These are phyloP conservation scores for Alternaria sp. DNA, from an alignment of 2,329 filamentous ascomycete species.

Conservation along the genomic window DNA sequence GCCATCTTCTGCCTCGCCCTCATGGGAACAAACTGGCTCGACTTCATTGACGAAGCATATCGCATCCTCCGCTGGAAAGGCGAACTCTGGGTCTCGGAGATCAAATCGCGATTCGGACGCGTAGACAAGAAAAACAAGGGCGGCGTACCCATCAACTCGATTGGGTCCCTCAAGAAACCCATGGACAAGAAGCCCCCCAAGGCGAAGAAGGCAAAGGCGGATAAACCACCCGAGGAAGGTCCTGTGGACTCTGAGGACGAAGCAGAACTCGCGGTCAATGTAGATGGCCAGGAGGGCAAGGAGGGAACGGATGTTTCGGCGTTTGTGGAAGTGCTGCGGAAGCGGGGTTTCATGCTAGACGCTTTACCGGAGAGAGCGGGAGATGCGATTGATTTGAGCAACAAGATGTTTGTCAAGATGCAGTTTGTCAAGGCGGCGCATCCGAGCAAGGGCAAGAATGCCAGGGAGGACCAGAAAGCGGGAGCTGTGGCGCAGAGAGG, in stretches of 20 bases:
- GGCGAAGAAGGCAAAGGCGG: conserved; percentile 54
- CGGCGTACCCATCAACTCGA: conserved; percentile 66
- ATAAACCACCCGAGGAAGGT: conserved; percentile 59
- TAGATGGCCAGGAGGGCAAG: conserved; percentile 71
- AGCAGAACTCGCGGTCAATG: conserved; percentile 68
- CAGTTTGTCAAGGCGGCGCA: conserved; percentile 85
- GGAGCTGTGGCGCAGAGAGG: conserved; percentile 50
- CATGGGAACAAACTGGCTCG: conserved; percentile 99
- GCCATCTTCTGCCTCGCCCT: conserved; percentile 95
- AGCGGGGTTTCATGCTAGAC: conserved; percentile 83
- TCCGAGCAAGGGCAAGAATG: conserved; percentile 79
- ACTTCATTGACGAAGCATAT: conserved; percentile 95
- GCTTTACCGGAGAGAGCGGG: conserved; percentile 62
- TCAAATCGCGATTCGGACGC: conserved; percentile 87
- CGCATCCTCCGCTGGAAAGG: conserved; percentile 90
- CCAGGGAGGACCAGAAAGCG: conserved; percentile 49
- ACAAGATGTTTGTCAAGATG: conserved; percentile 99
- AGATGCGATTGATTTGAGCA: conserved; percentile 77
- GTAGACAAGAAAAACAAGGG: conserved; percentile 59
- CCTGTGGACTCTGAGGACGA: conserved; percentile 62
- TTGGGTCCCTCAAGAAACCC: conserved; percentile 60
- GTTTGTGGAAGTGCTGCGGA: conserved; percentile 83
- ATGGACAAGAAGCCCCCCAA: conserved; percentile 34
- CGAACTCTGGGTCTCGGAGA: conserved; percentile 96
- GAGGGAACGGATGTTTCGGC: conserved; percentile 84